Evolutionary conservation across 805 yeast genomes (phyloP).

Genomic region (Metschnikowia drakensbergensis): DNA sequence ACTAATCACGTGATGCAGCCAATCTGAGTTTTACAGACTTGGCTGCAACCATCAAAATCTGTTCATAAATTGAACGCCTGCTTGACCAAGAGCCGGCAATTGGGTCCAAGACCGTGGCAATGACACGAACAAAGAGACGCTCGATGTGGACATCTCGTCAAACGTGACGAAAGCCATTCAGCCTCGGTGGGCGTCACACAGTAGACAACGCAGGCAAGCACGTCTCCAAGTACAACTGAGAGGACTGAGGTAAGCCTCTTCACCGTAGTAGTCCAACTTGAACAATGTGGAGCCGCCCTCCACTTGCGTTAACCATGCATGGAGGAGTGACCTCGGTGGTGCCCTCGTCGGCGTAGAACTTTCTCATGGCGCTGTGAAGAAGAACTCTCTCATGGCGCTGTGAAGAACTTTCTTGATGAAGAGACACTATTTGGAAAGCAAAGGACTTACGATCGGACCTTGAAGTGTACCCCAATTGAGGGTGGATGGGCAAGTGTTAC

Average conservation of each 20-base stretch:
- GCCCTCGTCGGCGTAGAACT: constrained; percentile 69
- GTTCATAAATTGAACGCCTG: too few species aligned
- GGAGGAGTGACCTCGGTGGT: constrained; percentile 95
- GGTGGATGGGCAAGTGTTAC: too few species aligned
- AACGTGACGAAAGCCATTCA: constrained; percentile 85
- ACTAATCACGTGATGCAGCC: too few species aligned
- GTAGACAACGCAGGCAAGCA: constrained; percentile 88
- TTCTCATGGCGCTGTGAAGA: constrained; percentile 53
- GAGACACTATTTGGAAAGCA: too few species aligned
- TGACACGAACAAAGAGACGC: constrained; percentile 61
- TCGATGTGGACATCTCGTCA: constrained; percentile 89
- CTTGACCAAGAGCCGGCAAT: constrained; percentile 83
- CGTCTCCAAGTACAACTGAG: constrained; percentile 97
- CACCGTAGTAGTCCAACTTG: constrained; percentile 91
- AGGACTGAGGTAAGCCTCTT: constrained; percentile 91
- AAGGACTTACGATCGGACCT: too few species aligned
- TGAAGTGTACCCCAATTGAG: too few species aligned
- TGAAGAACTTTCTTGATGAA: too few species aligned
- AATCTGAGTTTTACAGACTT: too few species aligned
- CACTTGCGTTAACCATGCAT: constrained; percentile 98
- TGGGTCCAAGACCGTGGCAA: constrained; percentile 79
- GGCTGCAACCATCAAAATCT: too few species aligned
- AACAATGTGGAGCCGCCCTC: constrained; percentile 98
- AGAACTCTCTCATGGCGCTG: too few species aligned
- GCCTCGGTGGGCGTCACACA: constrained; percentile 96